These are phyloP conservation scores for Podila horticola DNA, from an alignment of 192 early-diverging fungal species.

Conservation along the genomic window DNA sequence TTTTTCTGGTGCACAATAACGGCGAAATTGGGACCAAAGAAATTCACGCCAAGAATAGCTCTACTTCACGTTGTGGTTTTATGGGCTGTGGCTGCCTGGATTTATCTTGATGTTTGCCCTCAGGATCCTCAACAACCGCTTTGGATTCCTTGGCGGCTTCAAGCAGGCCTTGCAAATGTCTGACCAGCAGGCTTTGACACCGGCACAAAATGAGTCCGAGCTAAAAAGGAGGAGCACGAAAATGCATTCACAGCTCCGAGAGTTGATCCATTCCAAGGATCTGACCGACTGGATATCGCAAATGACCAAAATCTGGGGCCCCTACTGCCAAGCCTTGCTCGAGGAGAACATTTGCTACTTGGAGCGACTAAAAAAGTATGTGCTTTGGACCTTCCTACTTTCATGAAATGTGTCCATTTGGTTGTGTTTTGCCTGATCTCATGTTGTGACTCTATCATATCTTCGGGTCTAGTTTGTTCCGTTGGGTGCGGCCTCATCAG, in stretches of 20 bases:
- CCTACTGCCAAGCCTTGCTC: conserved; percentile 32
- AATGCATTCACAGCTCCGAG: conserved; percentile 34
- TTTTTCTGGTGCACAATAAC: neutral
- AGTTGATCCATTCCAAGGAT: conserved; percentile 46
- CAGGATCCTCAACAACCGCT: conserved; percentile 46
- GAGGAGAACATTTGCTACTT: conserved; percentile 41
- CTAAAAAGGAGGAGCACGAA: conserved; percentile 12
- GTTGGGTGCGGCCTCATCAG: conserved; percentile 40
- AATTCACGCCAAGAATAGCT: conserved; percentile 9
- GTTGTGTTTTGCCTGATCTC: too few species aligned
- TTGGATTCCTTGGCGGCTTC: conserved; percentile 25
- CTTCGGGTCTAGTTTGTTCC: conserved; percentile 23
- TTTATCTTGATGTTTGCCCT: conserved; percentile 23
- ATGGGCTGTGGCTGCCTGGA: conserved; percentile 37
- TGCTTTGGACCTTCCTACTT: too few species aligned
- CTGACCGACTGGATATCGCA: conserved; percentile 46
- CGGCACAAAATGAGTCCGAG: neutral
- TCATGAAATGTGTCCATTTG: too few species aligned
- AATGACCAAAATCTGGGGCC: conserved; percentile 48
- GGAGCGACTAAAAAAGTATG: conserved; percentile 46
- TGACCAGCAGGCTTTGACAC: neutral
- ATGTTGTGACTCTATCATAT: too few species aligned
- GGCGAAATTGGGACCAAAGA: too few species aligned
- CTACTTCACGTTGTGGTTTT: conserved; percentile 41
- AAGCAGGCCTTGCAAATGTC: conserved; percentile 22